Base-by-base conservation (phyloP, 176 grass and related monocot genomes). In the Oryza meridionalis region DNA sequence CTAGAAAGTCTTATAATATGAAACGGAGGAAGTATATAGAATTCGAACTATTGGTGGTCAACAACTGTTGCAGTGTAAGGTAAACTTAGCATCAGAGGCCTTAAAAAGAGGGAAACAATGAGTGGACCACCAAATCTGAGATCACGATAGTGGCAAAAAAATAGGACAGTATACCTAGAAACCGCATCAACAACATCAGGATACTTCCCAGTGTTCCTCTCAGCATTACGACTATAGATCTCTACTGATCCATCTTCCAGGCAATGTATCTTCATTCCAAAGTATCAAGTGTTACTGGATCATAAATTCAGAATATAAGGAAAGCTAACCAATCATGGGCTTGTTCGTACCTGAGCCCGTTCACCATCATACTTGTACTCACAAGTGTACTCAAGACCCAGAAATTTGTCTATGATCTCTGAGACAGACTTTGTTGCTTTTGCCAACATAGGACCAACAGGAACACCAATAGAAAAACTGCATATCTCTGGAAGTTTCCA, bases 301-400 rank as follows among this genome's bases (percentile, higher is more conserved):
- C 53, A 75, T 6, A 40, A 40, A 40, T 40, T 40, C 7, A 40
- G 80, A 75, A 76, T 74, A 67, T 21, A 72, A 75, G 22, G 29
- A 85, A 67, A 33, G 38, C 10, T 88, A 82, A 61, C 74, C 12
- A 47, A n/a, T 32, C 44, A 67, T 42, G 45, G 47, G 37, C 15
- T 81, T 50, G 40, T 27, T 67, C 11, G 78, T 92, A 99, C 96
- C 96, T 99, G 96, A 13, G 96, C 96, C 51, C 96, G 91, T 89
- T 99, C 96, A 86, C 96, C 96, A 81, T 99, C 96, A 89, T 99
- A 99, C 72, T 99, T 99, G 84, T 99, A 99, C 85, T 99, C 96
- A 89, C 96, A 99, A 74, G 96, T 99, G 86, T 94, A 99, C n/a
- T 96, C 93, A 63, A 85, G 67, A 79, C 93, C 96, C 85, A 96